phyloP scores from a whole-genome alignment of 192 early-diverging fungal genomes.

The Dissophora ornata region DNA sequence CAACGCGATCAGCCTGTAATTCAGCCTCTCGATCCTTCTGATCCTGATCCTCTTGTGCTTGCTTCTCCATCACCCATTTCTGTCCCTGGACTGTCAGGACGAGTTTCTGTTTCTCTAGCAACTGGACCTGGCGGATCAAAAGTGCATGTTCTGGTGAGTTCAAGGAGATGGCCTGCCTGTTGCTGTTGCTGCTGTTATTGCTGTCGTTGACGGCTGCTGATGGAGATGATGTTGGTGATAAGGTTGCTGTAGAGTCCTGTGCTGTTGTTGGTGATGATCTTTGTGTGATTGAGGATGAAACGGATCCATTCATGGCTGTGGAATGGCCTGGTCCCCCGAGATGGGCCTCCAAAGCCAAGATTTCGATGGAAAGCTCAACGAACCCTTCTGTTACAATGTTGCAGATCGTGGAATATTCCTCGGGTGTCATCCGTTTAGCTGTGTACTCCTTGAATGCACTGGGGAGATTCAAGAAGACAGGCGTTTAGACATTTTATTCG shows the following conservation, averaged over 20 bases:
- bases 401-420: constrained; percentile 50
- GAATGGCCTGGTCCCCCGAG: constrained; percentile 35
- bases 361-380: constrained; percentile 46
- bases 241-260: neutral
- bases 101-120: constrained; percentile 46
- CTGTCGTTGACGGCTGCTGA: neutral
- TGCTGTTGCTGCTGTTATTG: neutral
- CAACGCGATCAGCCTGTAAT: constrained; percentile 23
- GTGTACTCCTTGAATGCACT: constrained; percentile 51
- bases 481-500: too few species aligned
- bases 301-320: neutral
- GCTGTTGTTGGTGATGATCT: neutral
- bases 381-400: constrained; percentile 51
- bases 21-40: constrained; percentile 33
- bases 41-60: constrained; percentile 26
- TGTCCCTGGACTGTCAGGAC: constrained; percentile 41
- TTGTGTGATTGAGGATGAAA: too few species aligned
- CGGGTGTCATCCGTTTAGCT: constrained; percentile 41
- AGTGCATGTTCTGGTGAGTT: constrained; percentile 52
- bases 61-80: constrained; percentile 29
- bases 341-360: constrained; percentile 46
- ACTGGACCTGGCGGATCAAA: constrained; percentile 39
- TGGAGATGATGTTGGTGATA: neutral
- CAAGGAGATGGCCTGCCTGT: constrained; percentile 3
- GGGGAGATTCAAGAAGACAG: too few species aligned